These are phyloP conservation scores for Suhomyces panamericanus DNA, from an alignment of 1,139 yeast species.

Conservation along the genomic window DNA sequence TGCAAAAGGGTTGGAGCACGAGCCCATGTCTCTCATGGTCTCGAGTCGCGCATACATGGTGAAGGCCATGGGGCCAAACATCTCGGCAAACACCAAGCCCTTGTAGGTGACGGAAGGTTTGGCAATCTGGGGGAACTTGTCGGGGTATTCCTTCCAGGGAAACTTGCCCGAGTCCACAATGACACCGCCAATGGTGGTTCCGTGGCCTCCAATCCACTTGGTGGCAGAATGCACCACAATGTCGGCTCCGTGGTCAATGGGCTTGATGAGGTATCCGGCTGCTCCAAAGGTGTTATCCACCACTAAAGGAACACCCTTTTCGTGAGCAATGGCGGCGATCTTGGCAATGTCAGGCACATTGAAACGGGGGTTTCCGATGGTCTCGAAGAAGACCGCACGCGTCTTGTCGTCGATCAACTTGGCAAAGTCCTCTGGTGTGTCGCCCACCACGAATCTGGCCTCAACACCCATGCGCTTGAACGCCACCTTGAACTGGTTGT, in stretches of 20 bases:
- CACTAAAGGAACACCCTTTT: constrained; percentile 85
- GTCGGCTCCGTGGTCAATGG: constrained; percentile 87
- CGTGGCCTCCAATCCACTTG: constrained; percentile 98
- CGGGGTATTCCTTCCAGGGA: constrained; percentile 85
- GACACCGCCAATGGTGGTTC: constrained; percentile 62
- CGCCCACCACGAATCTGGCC: constrained; percentile 80
- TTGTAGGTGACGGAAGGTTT: constrained; percentile 92
- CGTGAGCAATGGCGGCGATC: constrained; percentile 76
- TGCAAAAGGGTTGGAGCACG: constrained; percentile 77
- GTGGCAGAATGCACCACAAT: constrained; percentile 88
- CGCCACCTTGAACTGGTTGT: constrained; percentile 89
- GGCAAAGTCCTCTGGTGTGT: constrained; percentile 67
- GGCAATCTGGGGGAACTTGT: constrained; percentile 86
- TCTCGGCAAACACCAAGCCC: constrained; percentile 78
- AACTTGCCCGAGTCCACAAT: constrained; percentile 75
- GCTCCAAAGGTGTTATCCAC: constrained; percentile 98
- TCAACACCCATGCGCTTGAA: constrained; percentile 86
- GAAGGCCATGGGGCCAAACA: constrained; percentile 77
- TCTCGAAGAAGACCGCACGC: constrained; percentile 84
- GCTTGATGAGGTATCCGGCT: constrained; percentile 85
- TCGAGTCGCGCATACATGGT: constrained; percentile 85
- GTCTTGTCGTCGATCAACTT: constrained; percentile 77
- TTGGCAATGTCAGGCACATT: constrained; percentile 89
- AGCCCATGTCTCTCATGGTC: constrained; percentile 46
- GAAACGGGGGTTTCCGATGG: constrained; percentile 92